These are phyloP conservation scores for Ceratonia siliqua DNA, from an alignment of 306 rosid species.

Conservation along the genomic window DNA sequence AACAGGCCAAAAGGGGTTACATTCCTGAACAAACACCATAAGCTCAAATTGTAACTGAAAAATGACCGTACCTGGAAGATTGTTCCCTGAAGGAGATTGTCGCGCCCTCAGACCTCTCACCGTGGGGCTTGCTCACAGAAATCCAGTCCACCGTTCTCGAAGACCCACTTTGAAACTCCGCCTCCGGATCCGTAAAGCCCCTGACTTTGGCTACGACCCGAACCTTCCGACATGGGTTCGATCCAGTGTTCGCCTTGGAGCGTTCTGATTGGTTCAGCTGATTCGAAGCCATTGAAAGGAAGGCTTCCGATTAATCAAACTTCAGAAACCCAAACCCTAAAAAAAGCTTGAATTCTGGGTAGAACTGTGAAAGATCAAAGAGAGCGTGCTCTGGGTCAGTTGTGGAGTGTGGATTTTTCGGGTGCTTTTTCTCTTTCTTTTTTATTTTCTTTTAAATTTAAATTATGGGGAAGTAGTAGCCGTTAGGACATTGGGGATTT, in stretches of 20 bases:
- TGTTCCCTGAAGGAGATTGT: constrained; percentile 59
- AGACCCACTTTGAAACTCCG: constrained; percentile 7
- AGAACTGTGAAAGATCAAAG: neutral
- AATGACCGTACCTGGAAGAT: constrained; percentile 50
- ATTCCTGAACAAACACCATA: neutral
- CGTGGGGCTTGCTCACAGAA: constrained; percentile 54
- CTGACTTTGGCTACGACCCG: constrained; percentile 60
- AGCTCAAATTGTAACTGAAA: neutral
- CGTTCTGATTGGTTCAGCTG: constrained; percentile 24
- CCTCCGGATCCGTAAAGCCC: constrained; percentile 36
- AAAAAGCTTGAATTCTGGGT: neutral
- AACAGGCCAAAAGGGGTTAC: neutral
- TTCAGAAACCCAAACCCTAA: neutral
- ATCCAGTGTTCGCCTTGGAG: neutral
- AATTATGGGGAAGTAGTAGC: constrained; percentile 29
- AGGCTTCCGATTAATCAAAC: neutral
- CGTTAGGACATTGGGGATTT: constrained; percentile 35
- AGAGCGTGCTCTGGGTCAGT: neutral
- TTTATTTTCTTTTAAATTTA: neutral
- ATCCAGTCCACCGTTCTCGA: constrained; percentile 51
- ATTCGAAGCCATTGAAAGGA: constrained; percentile 48
- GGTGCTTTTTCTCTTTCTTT: neutral
- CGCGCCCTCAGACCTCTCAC: constrained; percentile 49
- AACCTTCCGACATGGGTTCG: constrained; percentile 43
- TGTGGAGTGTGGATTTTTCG: neutral